A percentile compares a stretch with the other conserved stretches of the same genome.
phyloP scores from a whole-genome alignment of 225 moss, liverwort and hornwort genomes.

The Polytrichum commune region DNA sequence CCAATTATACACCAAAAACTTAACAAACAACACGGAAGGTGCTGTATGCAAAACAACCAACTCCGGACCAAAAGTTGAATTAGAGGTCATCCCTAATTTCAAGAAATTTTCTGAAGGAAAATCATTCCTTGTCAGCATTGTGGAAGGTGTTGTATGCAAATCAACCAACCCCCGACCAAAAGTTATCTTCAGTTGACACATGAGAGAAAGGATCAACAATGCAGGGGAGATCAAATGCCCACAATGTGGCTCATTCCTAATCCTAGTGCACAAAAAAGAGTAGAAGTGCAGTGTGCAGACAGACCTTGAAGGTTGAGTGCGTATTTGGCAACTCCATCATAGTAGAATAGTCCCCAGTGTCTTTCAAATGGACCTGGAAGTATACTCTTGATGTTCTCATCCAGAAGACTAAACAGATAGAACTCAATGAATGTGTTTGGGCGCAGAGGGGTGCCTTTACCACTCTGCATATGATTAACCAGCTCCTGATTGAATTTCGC shows the following conservation, averaged over 20 bases:
- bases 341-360: constrained; percentile 50
- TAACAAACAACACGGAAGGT: no score
- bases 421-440: constrained; percentile 32
- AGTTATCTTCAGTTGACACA: no score
- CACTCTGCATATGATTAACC: constrained; percentile 43
- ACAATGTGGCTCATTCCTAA: neutral
- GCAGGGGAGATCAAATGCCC: neutral
- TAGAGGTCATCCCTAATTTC: no score
- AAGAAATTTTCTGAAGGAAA: no score
- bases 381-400: constrained; percentile 52
- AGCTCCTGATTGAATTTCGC: constrained; percentile 41
- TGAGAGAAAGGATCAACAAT: no score
- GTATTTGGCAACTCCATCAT: constrained; percentile 45
- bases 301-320: constrained; percentile 39
- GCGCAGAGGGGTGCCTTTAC: constrained; percentile 39
- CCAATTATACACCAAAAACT: no score
- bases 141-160: no score
- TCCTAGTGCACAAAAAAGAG: no score
- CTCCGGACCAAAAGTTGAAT: no score
- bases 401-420: constrained; percentile 46
- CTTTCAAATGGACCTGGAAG: constrained; percentile 53
- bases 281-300: neutral
- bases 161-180: no score
- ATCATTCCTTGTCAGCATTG: no score
- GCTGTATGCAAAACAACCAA: no score